phyloP scores from a whole-genome alignment of 805 yeast genomes.

The Candida methanosorbosa region DNA sequence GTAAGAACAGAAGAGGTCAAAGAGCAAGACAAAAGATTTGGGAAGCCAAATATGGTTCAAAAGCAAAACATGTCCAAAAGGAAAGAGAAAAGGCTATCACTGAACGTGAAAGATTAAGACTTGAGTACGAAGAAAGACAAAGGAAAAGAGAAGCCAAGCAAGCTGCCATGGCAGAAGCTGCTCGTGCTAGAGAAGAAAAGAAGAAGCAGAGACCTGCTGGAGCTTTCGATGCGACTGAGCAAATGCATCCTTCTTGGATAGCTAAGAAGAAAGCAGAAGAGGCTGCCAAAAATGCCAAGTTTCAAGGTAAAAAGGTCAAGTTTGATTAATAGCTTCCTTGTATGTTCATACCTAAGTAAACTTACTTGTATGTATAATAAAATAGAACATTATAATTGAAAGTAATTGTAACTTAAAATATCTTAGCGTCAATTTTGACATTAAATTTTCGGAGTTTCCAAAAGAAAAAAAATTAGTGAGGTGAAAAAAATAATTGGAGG shows the following conservation, averaged over 20 bases:
- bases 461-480: not conserved
- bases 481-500: not conserved
- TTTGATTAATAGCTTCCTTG: constrained; percentile 61
- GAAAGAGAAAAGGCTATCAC: constrained; percentile 46
- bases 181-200: constrained; percentile 8
- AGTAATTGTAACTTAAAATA: too few relatives aligned
- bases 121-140: constrained; percentile 66
- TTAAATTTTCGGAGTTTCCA: not conserved
- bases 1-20: constrained; percentile 93
- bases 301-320: constrained; percentile 76
- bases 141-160: constrained; percentile 55
- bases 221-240: constrained; percentile 8
- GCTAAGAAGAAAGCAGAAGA: constrained; percentile 77
- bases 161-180: constrained; percentile 8
- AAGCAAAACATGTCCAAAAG: constrained; percentile 75
- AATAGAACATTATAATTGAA: too few relatives aligned
- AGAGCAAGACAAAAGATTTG: constrained; percentile 94
- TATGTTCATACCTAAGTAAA: too few relatives aligned
- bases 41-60: constrained; percentile 81
- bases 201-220: constrained; percentile 10
- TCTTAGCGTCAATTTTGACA: too few relatives aligned
- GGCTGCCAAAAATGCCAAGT: constrained; percentile 52
- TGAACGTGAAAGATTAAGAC: constrained; percentile 51
- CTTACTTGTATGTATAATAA: too few relatives aligned
- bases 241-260: constrained; percentile 96